A percentile compares a stretch with the other conserved stretches of the same genome.
Evolutionary conservation across 2,329 filamentous ascomycete species (phyloP).

Genomic region (Graphilbum fragrans): DNA sequence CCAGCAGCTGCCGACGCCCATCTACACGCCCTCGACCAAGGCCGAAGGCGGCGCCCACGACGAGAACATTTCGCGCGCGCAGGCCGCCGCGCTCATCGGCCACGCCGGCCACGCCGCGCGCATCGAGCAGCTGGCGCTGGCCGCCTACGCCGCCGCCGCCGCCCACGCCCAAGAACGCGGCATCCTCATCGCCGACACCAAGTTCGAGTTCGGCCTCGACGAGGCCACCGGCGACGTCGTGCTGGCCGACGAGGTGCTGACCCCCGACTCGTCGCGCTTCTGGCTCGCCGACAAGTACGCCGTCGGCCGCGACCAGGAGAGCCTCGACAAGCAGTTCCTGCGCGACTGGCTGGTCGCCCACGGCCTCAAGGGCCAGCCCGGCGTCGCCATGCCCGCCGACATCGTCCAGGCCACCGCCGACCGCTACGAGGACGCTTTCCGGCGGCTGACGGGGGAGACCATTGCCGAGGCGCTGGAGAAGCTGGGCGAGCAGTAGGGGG

Average conservation of each 20-base stretch:
- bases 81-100: slow-evolving; percentile 52
- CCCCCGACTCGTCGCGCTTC: slow-evolving; percentile 74
- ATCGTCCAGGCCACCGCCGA: slow-evolving; percentile 55
- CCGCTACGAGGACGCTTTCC: slow-evolving; percentile 68
- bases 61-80: slow-evolving; percentile 70
- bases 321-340: slow-evolving; percentile 80
- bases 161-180: slow-evolving; percentile 53
- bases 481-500: slow-evolving; percentile 6
- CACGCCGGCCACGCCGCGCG: slow-evolving; percentile 46
- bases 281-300: slow-evolving; percentile 68
- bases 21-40: slow-evolving; percentile 75
- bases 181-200: slow-evolving; percentile 59
- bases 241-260: slow-evolving; percentile 75
- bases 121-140: slow-evolving; percentile 53
- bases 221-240: slow-evolving; percentile 54
- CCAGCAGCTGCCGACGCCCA: slow-evolving; percentile 53
- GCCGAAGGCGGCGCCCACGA: slow-evolving; percentile 67
- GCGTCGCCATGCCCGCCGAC: slow-evolving; percentile 60
- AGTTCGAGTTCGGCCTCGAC: slow-evolving; percentile 56
- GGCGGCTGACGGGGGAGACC: slow-evolving; percentile 50
- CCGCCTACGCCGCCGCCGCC: slow-evolving; percentile 50
- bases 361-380: slow-evolving; percentile 64
- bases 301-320: slow-evolving; percentile 62
- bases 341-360: slow-evolving; percentile 68
- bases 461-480: slow-evolving; percentile 22